These are phyloP conservation scores for Penicillium manginii DNA, from an alignment of 495 filamentous ascomycete genomes.

Conservation along the genomic window DNA sequence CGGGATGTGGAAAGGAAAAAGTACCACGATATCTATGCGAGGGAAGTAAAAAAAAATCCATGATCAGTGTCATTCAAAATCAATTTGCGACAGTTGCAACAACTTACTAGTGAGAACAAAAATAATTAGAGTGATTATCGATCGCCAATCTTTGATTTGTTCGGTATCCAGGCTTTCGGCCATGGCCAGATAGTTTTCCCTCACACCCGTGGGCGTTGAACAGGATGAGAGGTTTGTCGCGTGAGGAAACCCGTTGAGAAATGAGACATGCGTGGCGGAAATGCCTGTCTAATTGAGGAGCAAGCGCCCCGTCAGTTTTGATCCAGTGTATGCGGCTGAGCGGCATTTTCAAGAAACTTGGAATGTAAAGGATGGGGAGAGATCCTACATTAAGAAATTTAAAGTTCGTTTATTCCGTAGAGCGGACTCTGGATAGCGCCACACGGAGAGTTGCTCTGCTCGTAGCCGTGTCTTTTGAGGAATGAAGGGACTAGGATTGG, in stretches of 20 bases:
- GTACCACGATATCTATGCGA: slow-evolving; percentile 60
- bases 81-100: neutral
- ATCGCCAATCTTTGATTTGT: slow-evolving; percentile 60
- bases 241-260: neutral
- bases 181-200: slow-evolving; percentile 25
- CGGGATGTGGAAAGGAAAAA: slow-evolving; percentile 66
- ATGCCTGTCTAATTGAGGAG: neutral
- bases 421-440: neutral
- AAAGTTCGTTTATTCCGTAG: neutral
- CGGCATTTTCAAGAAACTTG: neutral
- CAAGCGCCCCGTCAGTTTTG: slow-evolving; percentile 5
- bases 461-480: slow-evolving; percentile 1
- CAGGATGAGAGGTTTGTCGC: neutral
- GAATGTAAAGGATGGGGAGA: slow-evolving; percentile 1
- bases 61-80: neutral
- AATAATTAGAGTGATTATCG: slow-evolving; percentile 64
- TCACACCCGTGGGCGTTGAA: slow-evolving; percentile 1
- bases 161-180: slow-evolving; percentile 48
- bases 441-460: neutral
- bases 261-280: neutral
- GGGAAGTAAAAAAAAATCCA: neutral
- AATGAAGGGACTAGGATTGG: neutral
- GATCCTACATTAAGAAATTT: neutral
- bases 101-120: slow-evolving; percentile 66
- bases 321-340: neutral